A percentile compares a stretch with the other conserved stretches of the same genome.
phyloP scores from a whole-genome alignment of 2,329 filamentous ascomycete genomes.

The Trichoderma hamatum region DNA sequence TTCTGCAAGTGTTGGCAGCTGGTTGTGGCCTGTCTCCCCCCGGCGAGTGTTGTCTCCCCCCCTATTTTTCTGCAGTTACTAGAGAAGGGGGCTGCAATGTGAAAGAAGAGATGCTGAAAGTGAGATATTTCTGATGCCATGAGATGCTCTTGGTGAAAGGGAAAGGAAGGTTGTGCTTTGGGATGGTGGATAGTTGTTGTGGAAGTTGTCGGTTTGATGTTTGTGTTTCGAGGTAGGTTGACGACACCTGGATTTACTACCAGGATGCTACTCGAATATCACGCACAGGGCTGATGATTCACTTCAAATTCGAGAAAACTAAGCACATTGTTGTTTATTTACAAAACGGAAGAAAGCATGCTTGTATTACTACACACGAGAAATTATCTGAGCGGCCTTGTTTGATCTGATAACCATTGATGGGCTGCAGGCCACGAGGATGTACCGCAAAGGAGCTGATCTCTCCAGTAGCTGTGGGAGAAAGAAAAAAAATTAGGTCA shows the following conservation, averaged over 20 bases:
- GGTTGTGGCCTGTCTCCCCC: background rate
- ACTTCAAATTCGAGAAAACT: background rate
- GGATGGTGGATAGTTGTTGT: background rate
- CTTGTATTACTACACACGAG: background rate
- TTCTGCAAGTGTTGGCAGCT: slow-evolving; percentile 14
- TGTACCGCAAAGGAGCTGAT: background rate
- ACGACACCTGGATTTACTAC: background rate
- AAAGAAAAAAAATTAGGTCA: background rate
- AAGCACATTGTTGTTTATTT: background rate
- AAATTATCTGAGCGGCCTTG: background rate
- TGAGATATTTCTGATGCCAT: background rate
- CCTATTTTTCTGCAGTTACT: background rate
- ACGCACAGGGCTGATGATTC: background rate
- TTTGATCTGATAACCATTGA: background rate
- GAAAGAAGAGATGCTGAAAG: background rate
- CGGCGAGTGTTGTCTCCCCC: background rate
- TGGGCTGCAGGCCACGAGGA: background rate
- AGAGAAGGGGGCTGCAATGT: background rate
- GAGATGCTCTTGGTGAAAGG: background rate
- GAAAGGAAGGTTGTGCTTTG: background rate
- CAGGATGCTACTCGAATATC: background rate
- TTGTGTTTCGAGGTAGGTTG: background rate
- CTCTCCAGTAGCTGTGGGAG: background rate
- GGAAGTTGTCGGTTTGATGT: background rate
- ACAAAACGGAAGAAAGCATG: background rate